phyloP scores from a whole-genome alignment of 805 yeast genomes.

The Scheffersomyces amazonensis region DNA sequence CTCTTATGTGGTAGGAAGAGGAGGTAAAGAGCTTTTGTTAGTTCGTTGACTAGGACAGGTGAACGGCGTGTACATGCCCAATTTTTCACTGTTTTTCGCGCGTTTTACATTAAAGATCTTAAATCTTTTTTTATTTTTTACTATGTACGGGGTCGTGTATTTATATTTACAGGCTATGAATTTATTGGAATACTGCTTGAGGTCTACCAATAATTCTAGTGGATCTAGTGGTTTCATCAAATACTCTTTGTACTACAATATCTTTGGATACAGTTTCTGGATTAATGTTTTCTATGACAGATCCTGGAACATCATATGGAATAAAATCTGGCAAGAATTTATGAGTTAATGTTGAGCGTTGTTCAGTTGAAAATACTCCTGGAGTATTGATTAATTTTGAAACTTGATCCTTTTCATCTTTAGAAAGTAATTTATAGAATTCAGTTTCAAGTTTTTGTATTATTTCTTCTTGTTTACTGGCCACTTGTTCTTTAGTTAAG shows the following conservation, averaged over 20 bases:
- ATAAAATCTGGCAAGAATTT: conserved; percentile 53
- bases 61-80: too few relatives aligned
- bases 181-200: conserved; percentile 42
- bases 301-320: conserved; percentile 46
- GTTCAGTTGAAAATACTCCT: conserved; percentile 34
- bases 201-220: conserved; percentile 55
- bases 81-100: too few relatives aligned
- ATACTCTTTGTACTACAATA: conserved; percentile 51
- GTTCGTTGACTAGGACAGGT: too few relatives aligned
- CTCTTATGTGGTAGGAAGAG: too few relatives aligned
- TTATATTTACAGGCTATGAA: conserved; percentile 1
- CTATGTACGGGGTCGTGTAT: too few relatives aligned
- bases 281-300: conserved; percentile 31
- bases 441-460: conserved; percentile 17
- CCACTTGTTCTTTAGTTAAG: conserved; percentile 27
- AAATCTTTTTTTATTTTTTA: too few relatives aligned
- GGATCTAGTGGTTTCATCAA: conserved; percentile 54
- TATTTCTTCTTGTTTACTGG: conserved; percentile 17
- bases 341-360: conserved; percentile 40
- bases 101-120: too few relatives aligned
- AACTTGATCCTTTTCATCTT: conserved; percentile 40
- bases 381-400: conserved; percentile 40
- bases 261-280: conserved; percentile 48
- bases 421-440: conserved; percentile 22
- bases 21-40: too few relatives aligned